Conservation (phyloP, 2,329 filamentous ascomycete genomes). For the Fusarium poae region DNA sequence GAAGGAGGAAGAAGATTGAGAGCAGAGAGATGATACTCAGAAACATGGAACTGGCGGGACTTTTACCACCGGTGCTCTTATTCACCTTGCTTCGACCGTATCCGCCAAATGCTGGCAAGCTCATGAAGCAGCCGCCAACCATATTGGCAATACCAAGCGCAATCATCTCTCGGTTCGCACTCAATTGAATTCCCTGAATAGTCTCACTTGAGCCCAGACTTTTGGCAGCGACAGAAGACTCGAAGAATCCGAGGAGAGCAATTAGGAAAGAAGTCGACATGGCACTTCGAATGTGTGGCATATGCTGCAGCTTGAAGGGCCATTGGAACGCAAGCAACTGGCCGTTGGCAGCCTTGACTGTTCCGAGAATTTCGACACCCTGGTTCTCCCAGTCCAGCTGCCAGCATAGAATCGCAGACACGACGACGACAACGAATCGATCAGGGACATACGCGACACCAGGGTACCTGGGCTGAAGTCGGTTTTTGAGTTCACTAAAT, state of each 20-base stretch:
- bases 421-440: conserved; percentile 87
- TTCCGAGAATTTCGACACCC: conserved; percentile 86
- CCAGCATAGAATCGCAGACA: conserved; percentile 85
- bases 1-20: conserved; percentile 84
- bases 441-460: conserved; percentile 90
- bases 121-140: conserved; percentile 91
- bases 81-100: conserved; percentile 98
- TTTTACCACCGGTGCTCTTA: conserved; percentile 89
- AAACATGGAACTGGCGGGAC: conserved; percentile 92
- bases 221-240: conserved; percentile 96
- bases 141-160: conserved; percentile 92
- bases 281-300: conserved; percentile 85
- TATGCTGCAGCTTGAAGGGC: conserved; percentile 81
- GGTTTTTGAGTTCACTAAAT: conserved; percentile 80
- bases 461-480: conserved; percentile 82
- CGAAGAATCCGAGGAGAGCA: conserved; percentile 96
- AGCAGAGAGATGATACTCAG: conserved; percentile 85
- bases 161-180: conserved; percentile 92
- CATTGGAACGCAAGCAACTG: conserved; percentile 83
- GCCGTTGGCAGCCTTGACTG: conserved; percentile 80
- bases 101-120: conserved; percentile 92
- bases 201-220: conserved; percentile 78
- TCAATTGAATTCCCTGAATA: conserved; percentile 84
- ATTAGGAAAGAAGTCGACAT: conserved; percentile 95
- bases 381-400: conserved; percentile 80